Percentiles rank a stretch among this genome's conserved stretches.
These are phyloP conservation scores for Cymbidium sinense DNA, from an alignment of 106 monocot genomes.

Conservation along the genomic window DNA sequence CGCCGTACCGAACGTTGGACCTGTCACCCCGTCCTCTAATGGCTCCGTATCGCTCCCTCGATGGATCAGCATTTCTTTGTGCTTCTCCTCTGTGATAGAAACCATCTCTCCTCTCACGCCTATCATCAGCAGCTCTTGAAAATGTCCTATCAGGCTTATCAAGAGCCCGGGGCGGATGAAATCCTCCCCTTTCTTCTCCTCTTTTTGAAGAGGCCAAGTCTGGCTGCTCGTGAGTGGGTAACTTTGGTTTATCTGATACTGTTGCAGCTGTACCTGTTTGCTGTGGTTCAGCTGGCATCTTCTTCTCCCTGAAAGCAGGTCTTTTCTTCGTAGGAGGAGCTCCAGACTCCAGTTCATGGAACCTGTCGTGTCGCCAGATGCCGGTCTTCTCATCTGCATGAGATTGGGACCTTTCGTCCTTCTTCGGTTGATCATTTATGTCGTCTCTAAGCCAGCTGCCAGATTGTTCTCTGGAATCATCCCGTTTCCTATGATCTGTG, in stretches of 20 bases:
- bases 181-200: conserved; percentile 24
- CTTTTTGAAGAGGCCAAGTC: conserved; percentile 16
- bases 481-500: conserved; percentile 45
- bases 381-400: conserved; percentile 22
- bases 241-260: conserved; percentile 13
- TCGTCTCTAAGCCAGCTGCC: conserved; percentile 21
- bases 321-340: conserved; percentile 42
- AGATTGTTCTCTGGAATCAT: conserved; percentile 31
- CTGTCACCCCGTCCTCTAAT: conserved; percentile 36
- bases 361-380: conserved; percentile 59
- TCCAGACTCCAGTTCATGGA: conserved; percentile 37
- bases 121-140: conserved; percentile 21
- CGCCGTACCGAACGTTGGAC: conserved; percentile 17
- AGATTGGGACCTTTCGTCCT: conserved; percentile 8
- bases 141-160: conserved; percentile 12
- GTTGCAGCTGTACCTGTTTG: conserved; percentile 6
- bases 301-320: conserved; percentile 59
- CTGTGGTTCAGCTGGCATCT: conserved; percentile 25
- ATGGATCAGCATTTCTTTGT: conserved; percentile 19
- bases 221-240: conserved; percentile 2
- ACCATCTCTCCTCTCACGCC: conserved; percentile 22
- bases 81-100: conserved; percentile 12
- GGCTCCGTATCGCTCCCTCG: conserved; percentile 35
- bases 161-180: conserved; percentile 13
- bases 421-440: conserved; percentile 7